A percentile compares a stretch with the other conserved stretches of the same genome.
These are phyloP conservation scores for Cutaneotrichosporon curvatum DNA, from an alignment of 1,284 basidiomycete species.

Conservation along the genomic window DNA sequence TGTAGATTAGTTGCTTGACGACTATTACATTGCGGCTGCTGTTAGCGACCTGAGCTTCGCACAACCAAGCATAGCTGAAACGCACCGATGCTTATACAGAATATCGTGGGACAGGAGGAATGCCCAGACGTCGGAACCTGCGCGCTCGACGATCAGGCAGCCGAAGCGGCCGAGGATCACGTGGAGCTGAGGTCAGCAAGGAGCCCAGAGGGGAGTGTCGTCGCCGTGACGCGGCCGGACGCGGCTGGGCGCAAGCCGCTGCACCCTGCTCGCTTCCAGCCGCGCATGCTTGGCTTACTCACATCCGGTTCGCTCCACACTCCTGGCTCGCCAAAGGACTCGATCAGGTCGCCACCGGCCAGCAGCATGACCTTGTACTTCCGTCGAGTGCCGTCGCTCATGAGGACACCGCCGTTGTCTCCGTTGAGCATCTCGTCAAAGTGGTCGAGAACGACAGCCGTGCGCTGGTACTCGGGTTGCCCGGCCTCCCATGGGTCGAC, in stretches of 20 bases:
- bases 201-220: no score
- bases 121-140: slow-evolving; percentile 78
- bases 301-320: slow-evolving; percentile 95
- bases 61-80: neutral
- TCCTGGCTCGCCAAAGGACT: slow-evolving; percentile 91
- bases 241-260: no score
- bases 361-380: slow-evolving; percentile 74
- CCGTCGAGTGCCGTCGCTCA: slow-evolving; percentile 41
- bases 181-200: slow-evolving; percentile 61
- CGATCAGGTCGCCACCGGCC: slow-evolving; percentile 62
- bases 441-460: slow-evolving; percentile 91
- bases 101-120: slow-evolving; percentile 54
- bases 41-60: no score
- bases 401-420: slow-evolving; percentile 53
- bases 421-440: slow-evolving; percentile 90
- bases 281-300: no score
- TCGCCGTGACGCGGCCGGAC: no score
- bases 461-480: slow-evolving; percentile 82
- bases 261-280: no score
- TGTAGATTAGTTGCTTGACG: slow-evolving; percentile 93
- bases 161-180: slow-evolving; percentile 94
- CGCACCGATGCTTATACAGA: slow-evolving; percentile 49
- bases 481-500: slow-evolving; percentile 96
- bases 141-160: slow-evolving; percentile 88
- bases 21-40: slow-evolving; percentile 75